Evolutionary conservation across 2,329 filamentous ascomycete genomes (phyloP).

Genomic region (Botrytis aclada): DNA sequence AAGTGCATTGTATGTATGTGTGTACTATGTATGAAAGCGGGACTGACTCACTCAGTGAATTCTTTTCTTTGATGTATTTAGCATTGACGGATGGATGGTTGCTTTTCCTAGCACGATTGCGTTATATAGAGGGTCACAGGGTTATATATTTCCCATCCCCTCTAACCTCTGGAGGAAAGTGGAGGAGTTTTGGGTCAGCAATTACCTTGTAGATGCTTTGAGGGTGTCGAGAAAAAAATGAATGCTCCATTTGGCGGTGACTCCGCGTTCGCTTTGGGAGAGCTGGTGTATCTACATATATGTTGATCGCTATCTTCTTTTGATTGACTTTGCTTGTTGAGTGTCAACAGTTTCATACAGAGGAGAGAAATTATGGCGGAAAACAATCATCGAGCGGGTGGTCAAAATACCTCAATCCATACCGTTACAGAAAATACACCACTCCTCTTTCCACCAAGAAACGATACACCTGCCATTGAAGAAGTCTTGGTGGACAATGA

Average conservation of each 20-base stretch:
- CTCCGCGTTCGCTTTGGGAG: background rate
- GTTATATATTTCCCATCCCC: background rate
- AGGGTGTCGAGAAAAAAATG: background rate
- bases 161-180: constrained; percentile 1
- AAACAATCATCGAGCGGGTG: background rate
- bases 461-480: constrained; percentile 17
- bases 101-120: background rate
- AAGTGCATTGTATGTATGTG: background rate
- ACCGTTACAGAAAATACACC: constrained; percentile 14
- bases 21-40: background rate
- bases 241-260: constrained; percentile 5
- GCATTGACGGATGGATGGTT: background rate
- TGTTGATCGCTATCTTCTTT: background rate
- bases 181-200: background rate
- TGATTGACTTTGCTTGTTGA: background rate
- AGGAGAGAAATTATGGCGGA: background rate
- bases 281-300: background rate
- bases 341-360: background rate
- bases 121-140: constrained; percentile 2
- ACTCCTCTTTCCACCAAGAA: constrained; percentile 20
- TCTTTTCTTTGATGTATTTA: background rate
- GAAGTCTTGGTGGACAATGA: constrained; percentile 22
- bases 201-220: background rate
- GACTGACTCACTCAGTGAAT: constrained; percentile 9
- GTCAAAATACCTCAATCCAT: background rate